These are phyloP conservation scores for Lepidium africanum DNA, from an alignment of 345 rosid genomes.

Conservation along the genomic window DNA sequence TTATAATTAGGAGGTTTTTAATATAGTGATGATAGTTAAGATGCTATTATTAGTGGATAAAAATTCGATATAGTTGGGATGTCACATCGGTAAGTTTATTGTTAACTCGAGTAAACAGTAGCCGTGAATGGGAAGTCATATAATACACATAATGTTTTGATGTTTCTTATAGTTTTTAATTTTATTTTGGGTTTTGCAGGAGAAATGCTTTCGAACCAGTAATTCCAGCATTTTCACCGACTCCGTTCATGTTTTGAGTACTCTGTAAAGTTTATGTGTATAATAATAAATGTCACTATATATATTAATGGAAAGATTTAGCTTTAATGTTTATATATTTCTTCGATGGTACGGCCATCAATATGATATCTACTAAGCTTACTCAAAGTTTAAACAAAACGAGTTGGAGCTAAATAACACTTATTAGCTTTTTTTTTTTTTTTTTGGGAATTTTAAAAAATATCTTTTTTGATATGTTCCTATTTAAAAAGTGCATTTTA, in stretches of 20 bases:
- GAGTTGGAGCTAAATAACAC: background rate
- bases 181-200: constrained; percentile 27
- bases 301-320: background rate
- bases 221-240: constrained; percentile 49
- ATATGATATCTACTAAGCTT: background rate
- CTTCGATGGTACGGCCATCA: background rate
- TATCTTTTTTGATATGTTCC: no score
- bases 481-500: no score
- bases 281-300: background rate
- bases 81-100: constrained; percentile 4
- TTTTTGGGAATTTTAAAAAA: no score
- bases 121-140: background rate
- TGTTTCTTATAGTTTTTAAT: background rate
- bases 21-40: background rate
- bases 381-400: background rate
- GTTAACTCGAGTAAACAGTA: constrained; percentile 4
- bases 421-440: no score
- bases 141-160: background rate
- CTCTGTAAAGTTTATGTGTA: background rate
- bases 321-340: background rate
- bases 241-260: constrained; percentile 53
- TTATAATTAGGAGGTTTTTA: background rate
- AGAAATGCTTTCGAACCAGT: constrained; percentile 11
- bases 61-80: constrained; percentile 18
- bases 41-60: constrained; percentile 10